These are phyloP conservation scores for Aureobasidium pullulans DNA, from an alignment of 2,329 filamentous ascomycete species.

Conservation along the genomic window DNA sequence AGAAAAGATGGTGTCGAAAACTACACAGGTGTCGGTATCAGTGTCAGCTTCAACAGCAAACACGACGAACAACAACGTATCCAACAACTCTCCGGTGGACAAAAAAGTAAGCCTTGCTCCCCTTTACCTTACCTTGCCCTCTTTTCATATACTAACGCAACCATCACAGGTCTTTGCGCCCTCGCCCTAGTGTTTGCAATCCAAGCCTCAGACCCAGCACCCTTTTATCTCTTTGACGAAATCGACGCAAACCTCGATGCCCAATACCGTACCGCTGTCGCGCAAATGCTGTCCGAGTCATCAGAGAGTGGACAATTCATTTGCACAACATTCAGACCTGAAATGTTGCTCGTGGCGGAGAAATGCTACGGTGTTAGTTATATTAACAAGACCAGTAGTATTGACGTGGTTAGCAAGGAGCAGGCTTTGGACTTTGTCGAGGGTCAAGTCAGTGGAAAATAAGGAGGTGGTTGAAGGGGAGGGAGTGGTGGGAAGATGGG, in stretches of 20 bases:
- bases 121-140: too few species aligned
- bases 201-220: constrained; percentile 91
- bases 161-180: constrained; percentile 68
- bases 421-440: constrained; percentile 92
- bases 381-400: constrained; percentile 83
- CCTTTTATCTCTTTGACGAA: constrained; percentile 98
- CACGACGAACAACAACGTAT: constrained; percentile 97
- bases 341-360: constrained; percentile 91
- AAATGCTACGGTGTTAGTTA: constrained; percentile 97
- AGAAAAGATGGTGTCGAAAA: constrained; percentile 66
- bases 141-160: not conserved
- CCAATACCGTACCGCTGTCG: constrained; percentile 94
- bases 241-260: constrained; percentile 97
- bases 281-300: constrained; percentile 66
- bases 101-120: constrained; percentile 67
- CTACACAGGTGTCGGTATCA: constrained; percentile 93
- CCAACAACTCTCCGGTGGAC: constrained; percentile 91
- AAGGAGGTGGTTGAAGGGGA: not conserved
- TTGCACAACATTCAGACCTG: constrained; percentile 95
- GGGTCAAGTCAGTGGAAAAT: constrained; percentile 51
- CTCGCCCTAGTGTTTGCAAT: constrained; percentile 99
- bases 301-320: constrained; percentile 69
- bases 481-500: not conserved
- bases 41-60: constrained; percentile 97
- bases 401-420: constrained; percentile 81